Conservation (phyloP, 441 rosid species). For the Biscutella laevigata region DNA sequence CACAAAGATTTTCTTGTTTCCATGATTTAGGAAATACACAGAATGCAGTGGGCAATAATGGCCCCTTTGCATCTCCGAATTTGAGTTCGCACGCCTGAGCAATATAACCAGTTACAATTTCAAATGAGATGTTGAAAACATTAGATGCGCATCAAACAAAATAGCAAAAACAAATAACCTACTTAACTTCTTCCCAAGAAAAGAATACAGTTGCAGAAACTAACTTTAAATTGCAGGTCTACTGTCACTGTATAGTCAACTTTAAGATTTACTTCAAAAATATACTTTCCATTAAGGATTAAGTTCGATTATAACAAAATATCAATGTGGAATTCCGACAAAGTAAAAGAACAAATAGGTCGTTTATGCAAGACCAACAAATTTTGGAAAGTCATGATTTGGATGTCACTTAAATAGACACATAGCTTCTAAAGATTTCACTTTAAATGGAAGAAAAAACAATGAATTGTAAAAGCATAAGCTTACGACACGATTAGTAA, state of each 20-base stretch:
- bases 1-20: conserved; percentile 77
- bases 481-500: conserved; percentile 87
- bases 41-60: no score
- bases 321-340: neutral
- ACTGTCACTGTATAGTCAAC: neutral
- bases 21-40: conserved; percentile 78
- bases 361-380: neutral
- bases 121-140: no score
- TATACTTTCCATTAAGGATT: neutral
- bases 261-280: neutral
- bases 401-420: neutral
- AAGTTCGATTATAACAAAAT: neutral
- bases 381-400: neutral
- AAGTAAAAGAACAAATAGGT: neutral
- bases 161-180: no score
- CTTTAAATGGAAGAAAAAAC: neutral
- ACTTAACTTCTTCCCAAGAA: neutral
- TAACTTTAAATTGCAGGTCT: neutral
- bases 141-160: no score
- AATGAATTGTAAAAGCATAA: neutral
- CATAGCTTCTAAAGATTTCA: neutral
- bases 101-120: conserved; percentile 8
- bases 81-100: conserved; percentile 83
- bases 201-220: neutral
- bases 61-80: conserved; percentile 81